Conservation (phyloP, 768 basidiomycete genomes). For the Boletus pseudopeckii region DNA sequence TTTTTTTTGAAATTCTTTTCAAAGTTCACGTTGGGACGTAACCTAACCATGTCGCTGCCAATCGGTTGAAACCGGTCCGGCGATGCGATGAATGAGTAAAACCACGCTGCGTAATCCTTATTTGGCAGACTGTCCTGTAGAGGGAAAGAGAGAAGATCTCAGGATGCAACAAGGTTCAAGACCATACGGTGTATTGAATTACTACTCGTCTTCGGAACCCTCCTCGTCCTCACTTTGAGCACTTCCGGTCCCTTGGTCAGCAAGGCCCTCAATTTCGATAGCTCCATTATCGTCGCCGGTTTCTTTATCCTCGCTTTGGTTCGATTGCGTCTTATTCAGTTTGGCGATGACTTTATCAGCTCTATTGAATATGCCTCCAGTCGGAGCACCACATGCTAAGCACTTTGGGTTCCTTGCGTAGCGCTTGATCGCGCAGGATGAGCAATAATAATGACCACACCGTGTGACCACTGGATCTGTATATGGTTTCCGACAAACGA, state of each 20-base stretch:
- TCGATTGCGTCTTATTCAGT: slow-evolving; percentile 68
- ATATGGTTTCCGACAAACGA: slow-evolving; percentile 92
- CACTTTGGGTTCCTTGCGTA: slow-evolving; percentile 95
- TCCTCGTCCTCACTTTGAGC: slow-evolving; percentile 27
- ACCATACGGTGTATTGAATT: slow-evolving; percentile 25
- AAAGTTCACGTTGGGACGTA: slow-evolving; percentile 4
- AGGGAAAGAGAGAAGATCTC: slow-evolving; percentile 23
- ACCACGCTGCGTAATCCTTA: slow-evolving; percentile 11
- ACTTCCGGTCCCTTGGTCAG: slow-evolving; percentile 25
- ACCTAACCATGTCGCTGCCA: slow-evolving; percentile 1
- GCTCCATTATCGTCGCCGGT: slow-evolving; percentile 37
- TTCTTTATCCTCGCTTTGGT: slow-evolving; percentile 46
- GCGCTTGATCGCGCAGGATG: slow-evolving; percentile 91
- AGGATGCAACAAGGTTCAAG: slow-evolving; percentile 32
- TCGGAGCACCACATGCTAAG: slow-evolving; percentile 88
- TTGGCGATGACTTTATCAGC: slow-evolving; percentile 91
- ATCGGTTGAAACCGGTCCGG: slow-evolving; percentile 7
- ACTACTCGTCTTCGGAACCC: slow-evolving; percentile 31
- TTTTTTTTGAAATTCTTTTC: slow-evolving; percentile 1
- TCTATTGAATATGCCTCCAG: slow-evolving; percentile 94
- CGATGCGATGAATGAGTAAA: not conserved
- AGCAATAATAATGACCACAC: slow-evolving; percentile 96
- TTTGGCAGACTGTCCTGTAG: slow-evolving; percentile 19
- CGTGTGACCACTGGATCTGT: slow-evolving; percentile 94
- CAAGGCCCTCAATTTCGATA: slow-evolving; percentile 62